These are phyloP conservation scores for Globisporangium nagaii DNA, from an alignment of 352 stramenopile genomes.

Conservation along the genomic window DNA sequence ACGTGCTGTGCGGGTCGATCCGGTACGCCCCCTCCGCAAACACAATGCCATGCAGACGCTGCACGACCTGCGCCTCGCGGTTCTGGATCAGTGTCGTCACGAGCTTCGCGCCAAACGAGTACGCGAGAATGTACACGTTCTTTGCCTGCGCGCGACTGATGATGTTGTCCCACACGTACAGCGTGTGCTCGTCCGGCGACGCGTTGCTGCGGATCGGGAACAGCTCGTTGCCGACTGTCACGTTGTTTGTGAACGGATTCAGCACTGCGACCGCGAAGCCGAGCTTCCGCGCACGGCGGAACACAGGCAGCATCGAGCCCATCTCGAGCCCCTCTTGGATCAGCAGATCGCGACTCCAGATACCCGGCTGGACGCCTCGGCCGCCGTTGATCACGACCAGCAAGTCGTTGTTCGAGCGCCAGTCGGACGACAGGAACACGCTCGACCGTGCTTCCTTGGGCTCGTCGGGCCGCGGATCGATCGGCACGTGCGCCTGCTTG, in stretches of 20 bases:
- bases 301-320: constrained; percentile 72
- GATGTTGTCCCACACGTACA: constrained; percentile 77
- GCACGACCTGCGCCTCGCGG: constrained; percentile 46
- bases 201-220: constrained; percentile 55
- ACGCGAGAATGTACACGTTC: constrained; percentile 63
- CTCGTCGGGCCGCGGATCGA: constrained; percentile 52
- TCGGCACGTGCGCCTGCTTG: constrained; percentile 60
- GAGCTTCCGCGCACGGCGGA: constrained; percentile 34
- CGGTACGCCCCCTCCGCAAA: constrained; percentile 66
- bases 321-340: constrained; percentile 73
- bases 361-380: constrained; percentile 58
- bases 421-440: constrained; percentile 69
- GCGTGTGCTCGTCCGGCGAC: constrained; percentile 58
- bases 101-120: constrained; percentile 66
- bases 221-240: constrained; percentile 48
- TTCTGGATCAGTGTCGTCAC: constrained; percentile 63
- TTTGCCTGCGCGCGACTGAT: constrained; percentile 49
- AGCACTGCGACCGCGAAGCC: constrained; percentile 58
- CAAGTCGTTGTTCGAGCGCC: constrained; percentile 49
- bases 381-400: constrained; percentile 70
- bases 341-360: constrained; percentile 73
- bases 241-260: constrained; percentile 72
- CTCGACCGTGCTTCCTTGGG: constrained; percentile 63
- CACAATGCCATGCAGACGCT: constrained; percentile 52
- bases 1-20: constrained; percentile 44